These are phyloP conservation scores for Punica granatum DNA, from an alignment of 345 rosid genomes.

Conservation along the genomic window DNA sequence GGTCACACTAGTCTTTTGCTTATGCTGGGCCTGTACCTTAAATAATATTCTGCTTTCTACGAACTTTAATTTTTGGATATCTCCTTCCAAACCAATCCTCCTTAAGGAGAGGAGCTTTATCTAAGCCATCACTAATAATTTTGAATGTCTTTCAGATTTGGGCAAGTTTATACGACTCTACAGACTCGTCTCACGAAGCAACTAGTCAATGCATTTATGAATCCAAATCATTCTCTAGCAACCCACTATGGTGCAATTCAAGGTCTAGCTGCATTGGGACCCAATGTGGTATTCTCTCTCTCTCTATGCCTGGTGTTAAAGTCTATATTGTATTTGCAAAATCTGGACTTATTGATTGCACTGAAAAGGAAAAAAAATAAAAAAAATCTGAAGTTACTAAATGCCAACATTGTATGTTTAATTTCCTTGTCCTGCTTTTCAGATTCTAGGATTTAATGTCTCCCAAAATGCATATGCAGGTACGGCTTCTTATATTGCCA, in stretches of 20 bases:
- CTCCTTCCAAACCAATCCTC: background rate
- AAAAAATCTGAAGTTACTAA: background rate
- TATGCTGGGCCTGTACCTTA: slow-evolving; percentile 8
- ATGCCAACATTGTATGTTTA: background rate
- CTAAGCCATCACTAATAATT: background rate
- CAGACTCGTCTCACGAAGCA: slow-evolving; percentile 91
- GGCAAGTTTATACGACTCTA: slow-evolving; percentile 65
- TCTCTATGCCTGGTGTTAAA: background rate
- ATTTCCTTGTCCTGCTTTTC: background rate
- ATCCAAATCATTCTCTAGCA: slow-evolving; percentile 75
- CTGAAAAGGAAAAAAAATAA: background rate
- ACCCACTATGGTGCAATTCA: slow-evolving; percentile 97
- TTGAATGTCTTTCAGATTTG: slow-evolving; percentile 51
- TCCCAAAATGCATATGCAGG: slow-evolving; percentile 18
- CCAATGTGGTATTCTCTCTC: slow-evolving; percentile 63
- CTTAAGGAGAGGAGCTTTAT: background rate
- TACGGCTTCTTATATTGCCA: slow-evolving; percentile 68
- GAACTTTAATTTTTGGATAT: background rate
- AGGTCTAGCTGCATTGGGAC: slow-evolving; percentile 88
- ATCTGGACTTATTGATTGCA: background rate
- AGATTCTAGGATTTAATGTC: background rate
- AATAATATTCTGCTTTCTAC: background rate
- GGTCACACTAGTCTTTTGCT: slow-evolving; percentile 34
- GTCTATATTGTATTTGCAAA: background rate
- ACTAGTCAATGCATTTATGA: slow-evolving; percentile 76